phyloP scores from a whole-genome alignment of 176 grass and related monocot genomes.

The Raddia distichophylla region DNA sequence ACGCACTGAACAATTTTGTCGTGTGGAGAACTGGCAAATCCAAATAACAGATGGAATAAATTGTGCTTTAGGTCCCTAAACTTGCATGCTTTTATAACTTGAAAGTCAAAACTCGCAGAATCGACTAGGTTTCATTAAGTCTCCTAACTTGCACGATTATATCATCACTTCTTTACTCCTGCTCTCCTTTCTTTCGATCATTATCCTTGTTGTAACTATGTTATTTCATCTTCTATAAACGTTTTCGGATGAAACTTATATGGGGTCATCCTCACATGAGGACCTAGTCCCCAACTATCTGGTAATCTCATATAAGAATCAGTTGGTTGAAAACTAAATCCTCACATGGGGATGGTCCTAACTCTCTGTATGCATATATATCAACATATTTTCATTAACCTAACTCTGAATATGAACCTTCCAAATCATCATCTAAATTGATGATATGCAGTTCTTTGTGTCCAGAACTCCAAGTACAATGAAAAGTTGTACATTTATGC shows the following conservation, averaged over 20 bases:
- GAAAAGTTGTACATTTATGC: constrained; percentile 11
- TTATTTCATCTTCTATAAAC: neutral
- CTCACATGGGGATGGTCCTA: neutral
- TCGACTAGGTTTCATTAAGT: neutral
- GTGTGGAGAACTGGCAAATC: neutral
- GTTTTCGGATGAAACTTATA: neutral
- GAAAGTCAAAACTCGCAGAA: neutral
- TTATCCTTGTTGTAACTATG: neutral
- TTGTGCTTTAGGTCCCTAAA: constrained; percentile 4
- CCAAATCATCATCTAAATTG: neutral
- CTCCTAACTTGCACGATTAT: neutral
- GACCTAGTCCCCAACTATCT: neutral
- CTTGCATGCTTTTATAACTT: neutral
- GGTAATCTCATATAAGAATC: neutral
- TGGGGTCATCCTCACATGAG: neutral
- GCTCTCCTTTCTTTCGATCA: neutral
- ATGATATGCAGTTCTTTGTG: neutral
- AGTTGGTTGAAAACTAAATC: neutral
- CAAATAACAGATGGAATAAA: constrained; percentile 1
- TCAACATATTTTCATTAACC: neutral
- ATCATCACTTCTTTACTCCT: neutral
- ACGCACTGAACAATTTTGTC: neutral
- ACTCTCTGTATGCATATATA: neutral
- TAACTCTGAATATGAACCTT: neutral
- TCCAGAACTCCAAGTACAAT: constrained; percentile 3